phyloP scores from a whole-genome alignment of 495 filamentous ascomycete genomes.

The Opeltia flavorubescens region DNA sequence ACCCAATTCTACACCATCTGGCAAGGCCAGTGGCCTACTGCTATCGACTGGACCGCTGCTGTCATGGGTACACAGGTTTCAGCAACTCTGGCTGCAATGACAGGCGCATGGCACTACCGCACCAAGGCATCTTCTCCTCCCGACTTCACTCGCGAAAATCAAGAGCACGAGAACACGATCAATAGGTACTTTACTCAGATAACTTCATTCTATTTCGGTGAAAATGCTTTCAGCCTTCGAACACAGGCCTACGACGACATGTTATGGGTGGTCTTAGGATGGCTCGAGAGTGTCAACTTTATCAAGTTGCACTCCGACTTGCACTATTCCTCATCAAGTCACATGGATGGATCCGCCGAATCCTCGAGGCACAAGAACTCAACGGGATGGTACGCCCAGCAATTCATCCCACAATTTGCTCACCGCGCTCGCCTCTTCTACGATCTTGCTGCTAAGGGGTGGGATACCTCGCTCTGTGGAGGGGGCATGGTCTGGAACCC shows the following conservation, averaged over 20 bases:
- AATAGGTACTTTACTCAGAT: slow-evolving; percentile 71
- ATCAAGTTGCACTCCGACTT: slow-evolving; percentile 56
- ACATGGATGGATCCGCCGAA: slow-evolving; percentile 13
- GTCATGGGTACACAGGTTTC: slow-evolving; percentile 73
- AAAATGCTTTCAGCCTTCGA: slow-evolving; percentile 62
- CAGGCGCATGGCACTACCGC: slow-evolving; percentile 25
- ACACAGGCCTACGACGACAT: slow-evolving; percentile 90
- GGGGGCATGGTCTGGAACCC: slow-evolving; percentile 95
- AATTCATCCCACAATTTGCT: slow-evolving; percentile 68
- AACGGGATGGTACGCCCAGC: slow-evolving; percentile 52
- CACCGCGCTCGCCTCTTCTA: slow-evolving; percentile 85
- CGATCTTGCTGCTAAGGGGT: slow-evolving; percentile 62
- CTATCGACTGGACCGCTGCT: slow-evolving; percentile 92
- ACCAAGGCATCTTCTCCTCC: slow-evolving; percentile 14
- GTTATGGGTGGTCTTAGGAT: slow-evolving; percentile 89
- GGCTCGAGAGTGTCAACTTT: slow-evolving; percentile 74
- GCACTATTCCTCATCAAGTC: slow-evolving; percentile 21
- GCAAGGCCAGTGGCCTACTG: slow-evolving; percentile 68
- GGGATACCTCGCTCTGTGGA: slow-evolving; percentile 68
- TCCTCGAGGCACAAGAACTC: not conserved
- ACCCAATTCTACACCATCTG: slow-evolving; percentile 59
- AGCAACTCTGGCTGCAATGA: slow-evolving; percentile 49
- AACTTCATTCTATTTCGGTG: slow-evolving; percentile 70
- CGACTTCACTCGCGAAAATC: slow-evolving; percentile 19
- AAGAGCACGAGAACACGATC: slow-evolving; percentile 54